Conservation (phyloP, 257 asterid species). For the Vinca minor region DNA sequence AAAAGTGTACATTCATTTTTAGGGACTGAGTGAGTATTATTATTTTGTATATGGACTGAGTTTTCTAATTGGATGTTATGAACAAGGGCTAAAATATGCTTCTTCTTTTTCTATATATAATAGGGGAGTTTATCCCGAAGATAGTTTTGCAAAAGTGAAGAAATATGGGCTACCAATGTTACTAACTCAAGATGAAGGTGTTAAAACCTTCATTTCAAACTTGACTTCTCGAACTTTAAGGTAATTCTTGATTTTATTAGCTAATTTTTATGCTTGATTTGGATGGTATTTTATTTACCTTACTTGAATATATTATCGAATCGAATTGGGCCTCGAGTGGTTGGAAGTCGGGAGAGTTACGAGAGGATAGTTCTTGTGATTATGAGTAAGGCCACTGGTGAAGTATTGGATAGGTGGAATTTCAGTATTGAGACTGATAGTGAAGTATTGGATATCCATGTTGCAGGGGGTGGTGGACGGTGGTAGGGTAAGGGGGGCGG, state of each 20-base stretch:
- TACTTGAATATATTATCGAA: background rate
- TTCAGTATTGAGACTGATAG: slow-evolving; percentile 74
- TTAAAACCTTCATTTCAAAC: slow-evolving; percentile 78
- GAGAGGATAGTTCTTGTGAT: slow-evolving; percentile 85
- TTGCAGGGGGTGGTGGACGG: too few relatives aligned
- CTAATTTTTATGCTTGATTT: background rate
- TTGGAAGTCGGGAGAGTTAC: slow-evolving; percentile 85
- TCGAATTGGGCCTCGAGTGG: too few relatives aligned
- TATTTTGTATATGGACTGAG: too few relatives aligned
- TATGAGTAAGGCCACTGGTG: slow-evolving; percentile 80
- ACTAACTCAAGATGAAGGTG: slow-evolving; percentile 92
- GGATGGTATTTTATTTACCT: background rate
- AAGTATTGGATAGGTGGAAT: slow-evolving; percentile 96
- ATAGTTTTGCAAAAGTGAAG: slow-evolving; percentile 78
- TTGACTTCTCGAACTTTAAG: slow-evolving; percentile 81
- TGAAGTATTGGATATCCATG: too few relatives aligned
- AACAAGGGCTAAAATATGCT: background rate
- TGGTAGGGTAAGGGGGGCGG: too few relatives aligned
- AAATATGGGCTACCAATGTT: slow-evolving; percentile 92
- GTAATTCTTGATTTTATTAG: slow-evolving; percentile 5
- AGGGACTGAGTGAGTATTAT: too few relatives aligned
- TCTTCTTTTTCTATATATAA: slow-evolving; percentile 42
- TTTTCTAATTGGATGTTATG: too few relatives aligned
- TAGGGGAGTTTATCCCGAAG: slow-evolving; percentile 87
- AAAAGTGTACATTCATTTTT: too few relatives aligned